Evolutionary conservation across 495 filamentous ascomycete genomes (phyloP), one percentile per base, ranked within the genome.

Genomic region (Penicillium arizonense): DNA sequence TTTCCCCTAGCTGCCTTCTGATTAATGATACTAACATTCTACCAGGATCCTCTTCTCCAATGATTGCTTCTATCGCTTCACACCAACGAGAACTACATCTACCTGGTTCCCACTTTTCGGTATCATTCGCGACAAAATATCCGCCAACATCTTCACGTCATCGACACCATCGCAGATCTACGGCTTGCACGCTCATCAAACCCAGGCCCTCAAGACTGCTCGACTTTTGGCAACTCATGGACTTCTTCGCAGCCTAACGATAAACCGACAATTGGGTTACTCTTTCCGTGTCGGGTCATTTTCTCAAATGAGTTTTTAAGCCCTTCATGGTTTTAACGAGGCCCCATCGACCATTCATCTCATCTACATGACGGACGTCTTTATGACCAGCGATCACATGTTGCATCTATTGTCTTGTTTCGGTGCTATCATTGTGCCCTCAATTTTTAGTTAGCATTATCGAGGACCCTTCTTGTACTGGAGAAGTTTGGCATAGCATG

Each of bases 41-140:
- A 39, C 9, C 49, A 74, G 71, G 75, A 77, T 58, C 73, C 75
- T 20, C 72, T 77, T 44, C 60, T 77, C 46, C 75, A 77, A 60
- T 77, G 62, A 73, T 71, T 41, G 44, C 10, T 11, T 26, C 52
- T 24, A 41, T 34, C 28, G 16, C 7, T 30, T 20, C 20, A 23
- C 24, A 24, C 20, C 11, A 12, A 42, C 18, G 38, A 9, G 47
- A 42, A 34, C 23, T 46, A 43, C 41, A 26, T 40, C 48, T 38
- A 44, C 36, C 12, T 9, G 4, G 47, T 34, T 50, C 38, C 34
- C 38, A 35, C 28, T 38, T 14, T 20, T 28, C 40, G 40, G 18
- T 35, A 32, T 47, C 28, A 13, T 40, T 28, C 43, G 28, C 43
- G 14, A 50, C 28, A 32, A 36, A 14, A 47, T 35, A 24, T 32